Percentiles rank a stretch among this genome's conserved stretches.
Conservation (phyloP, 1,284 basidiomycete genomes). For the Marasmius oreades region DNA sequence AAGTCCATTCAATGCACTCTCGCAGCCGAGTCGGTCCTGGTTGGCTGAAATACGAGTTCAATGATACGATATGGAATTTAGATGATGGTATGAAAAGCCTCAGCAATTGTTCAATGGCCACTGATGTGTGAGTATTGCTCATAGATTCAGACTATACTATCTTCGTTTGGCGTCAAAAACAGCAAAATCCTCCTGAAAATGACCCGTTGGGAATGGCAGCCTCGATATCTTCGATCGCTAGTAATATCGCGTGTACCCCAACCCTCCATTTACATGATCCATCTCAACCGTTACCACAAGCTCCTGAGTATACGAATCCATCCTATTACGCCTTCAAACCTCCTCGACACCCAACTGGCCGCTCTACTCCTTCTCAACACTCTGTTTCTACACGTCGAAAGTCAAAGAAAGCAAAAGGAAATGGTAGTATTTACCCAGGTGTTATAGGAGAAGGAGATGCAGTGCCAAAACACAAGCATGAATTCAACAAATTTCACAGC, state of each 20-base stretch:
- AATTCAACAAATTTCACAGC: constrained; percentile 83
- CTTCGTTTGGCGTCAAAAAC: constrained; percentile 63
- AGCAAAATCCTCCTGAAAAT: constrained; percentile 7
- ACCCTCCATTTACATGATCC: constrained; percentile 70
- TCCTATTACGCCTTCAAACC: constrained; percentile 64
- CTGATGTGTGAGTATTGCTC: no score
- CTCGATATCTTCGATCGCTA: constrained; percentile 24
- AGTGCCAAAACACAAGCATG: constrained; percentile 64
- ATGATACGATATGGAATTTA: constrained; percentile 70
- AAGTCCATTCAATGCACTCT: constrained; percentile 51
- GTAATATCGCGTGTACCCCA: constrained; percentile 28
- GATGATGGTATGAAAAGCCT: constrained; percentile 56
- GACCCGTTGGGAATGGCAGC: constrained; percentile 10
- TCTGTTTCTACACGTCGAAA: constrained; percentile 21
- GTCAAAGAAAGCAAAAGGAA: constrained; percentile 38
- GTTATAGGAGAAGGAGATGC: constrained; percentile 33
- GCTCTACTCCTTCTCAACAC: constrained; percentile 20
- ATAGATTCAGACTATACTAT: constrained; percentile 80
- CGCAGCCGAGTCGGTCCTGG: constrained; percentile 62
- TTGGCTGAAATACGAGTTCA: constrained; percentile 80
- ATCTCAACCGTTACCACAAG: constrained; percentile 49
- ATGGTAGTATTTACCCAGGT: constrained; percentile 30
- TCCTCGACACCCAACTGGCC: constrained; percentile 23
- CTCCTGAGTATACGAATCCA: constrained; percentile 62
- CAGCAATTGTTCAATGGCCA: constrained; percentile 3